phyloP scores from a whole-genome alignment of 2,329 filamentous ascomycete species.

The Colletotrichum melonis region DNA sequence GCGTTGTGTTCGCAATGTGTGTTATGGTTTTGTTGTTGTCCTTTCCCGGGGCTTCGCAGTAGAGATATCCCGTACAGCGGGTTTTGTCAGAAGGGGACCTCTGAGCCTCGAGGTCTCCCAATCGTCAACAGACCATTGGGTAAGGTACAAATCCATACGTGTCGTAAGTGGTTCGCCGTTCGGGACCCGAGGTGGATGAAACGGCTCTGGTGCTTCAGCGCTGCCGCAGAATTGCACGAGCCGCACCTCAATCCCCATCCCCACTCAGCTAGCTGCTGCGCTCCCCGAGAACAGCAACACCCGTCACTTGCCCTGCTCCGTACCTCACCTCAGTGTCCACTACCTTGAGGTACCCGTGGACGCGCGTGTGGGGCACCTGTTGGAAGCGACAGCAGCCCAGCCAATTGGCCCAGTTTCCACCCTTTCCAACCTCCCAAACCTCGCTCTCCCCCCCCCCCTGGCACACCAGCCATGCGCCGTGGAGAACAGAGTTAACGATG shows the following conservation, averaged over 20 bases:
- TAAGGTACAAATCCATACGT: background rate
- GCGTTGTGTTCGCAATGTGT: background rate
- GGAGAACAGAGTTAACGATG: conserved; percentile 26
- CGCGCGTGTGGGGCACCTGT: background rate
- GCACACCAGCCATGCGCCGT: background rate
- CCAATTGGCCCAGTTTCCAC: background rate
- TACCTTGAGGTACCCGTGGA: too few species aligned
- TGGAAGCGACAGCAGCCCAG: background rate
- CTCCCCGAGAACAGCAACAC: too few species aligned
- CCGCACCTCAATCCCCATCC: background rate
- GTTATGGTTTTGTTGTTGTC: background rate
- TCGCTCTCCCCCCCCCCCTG: conserved; percentile 15
- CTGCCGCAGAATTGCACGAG: conserved; percentile 32
- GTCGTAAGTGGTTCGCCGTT: conserved; percentile 13
- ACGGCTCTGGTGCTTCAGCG: conserved; percentile 32
- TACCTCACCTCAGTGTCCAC: too few species aligned
- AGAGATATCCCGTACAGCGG: too few species aligned
- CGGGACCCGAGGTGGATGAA: conserved; percentile 32
- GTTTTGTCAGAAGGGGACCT: background rate
- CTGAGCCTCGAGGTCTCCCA: too few species aligned
- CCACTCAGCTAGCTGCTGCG: too few species aligned
- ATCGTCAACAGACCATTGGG: too few species aligned
- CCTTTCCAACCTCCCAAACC: conserved; percentile 4
- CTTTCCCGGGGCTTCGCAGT: background rate
- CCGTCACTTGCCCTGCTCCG: too few species aligned